A percentile compares a stretch with the other conserved stretches of the same genome.
These are phyloP conservation scores for Saturnispora kantuleensis DNA, from an alignment of 805 yeast species.

Conservation along the genomic window DNA sequence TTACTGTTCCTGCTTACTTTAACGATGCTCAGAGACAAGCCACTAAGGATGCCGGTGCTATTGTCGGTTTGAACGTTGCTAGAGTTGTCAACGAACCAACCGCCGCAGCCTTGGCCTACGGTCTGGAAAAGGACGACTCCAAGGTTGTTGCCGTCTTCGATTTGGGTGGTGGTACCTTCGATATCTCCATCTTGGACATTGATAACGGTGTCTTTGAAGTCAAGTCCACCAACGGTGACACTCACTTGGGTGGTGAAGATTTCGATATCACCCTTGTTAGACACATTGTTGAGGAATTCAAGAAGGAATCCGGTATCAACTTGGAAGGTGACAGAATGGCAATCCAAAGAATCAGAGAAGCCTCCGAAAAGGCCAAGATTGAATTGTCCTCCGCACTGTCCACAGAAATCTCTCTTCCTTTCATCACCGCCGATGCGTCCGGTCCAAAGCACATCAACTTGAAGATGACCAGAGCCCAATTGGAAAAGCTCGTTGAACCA, in stretches of 20 bases:
- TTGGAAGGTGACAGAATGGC: slow-evolving; percentile 42
- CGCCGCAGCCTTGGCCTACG: slow-evolving; percentile 92
- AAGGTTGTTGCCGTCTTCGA: slow-evolving; percentile 83
- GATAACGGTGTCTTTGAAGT: slow-evolving; percentile 98
- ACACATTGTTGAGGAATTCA: slow-evolving; percentile 50
- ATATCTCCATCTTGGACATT: slow-evolving; percentile 91
- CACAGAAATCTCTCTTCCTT: slow-evolving; percentile 61
- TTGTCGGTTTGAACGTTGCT: slow-evolving; percentile 85
- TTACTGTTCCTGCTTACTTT: slow-evolving; percentile 84
- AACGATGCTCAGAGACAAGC: slow-evolving; percentile 91
- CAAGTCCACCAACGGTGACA: slow-evolving; percentile 94
- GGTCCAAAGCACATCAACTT: slow-evolving; percentile 33
- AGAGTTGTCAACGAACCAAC: slow-evolving; percentile 89
- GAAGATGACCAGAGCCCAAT: slow-evolving; percentile 52
- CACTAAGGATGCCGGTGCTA: slow-evolving; percentile 95
- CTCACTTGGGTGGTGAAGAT: slow-evolving; percentile 90
- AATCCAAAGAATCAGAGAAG: slow-evolving; percentile 70
- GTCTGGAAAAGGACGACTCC: slow-evolving; percentile 64
- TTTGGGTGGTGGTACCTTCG: slow-evolving; percentile 98
- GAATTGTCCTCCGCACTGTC: slow-evolving; percentile 58
- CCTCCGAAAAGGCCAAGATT: slow-evolving; percentile 69
- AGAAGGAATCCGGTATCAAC: slow-evolving; percentile 45
- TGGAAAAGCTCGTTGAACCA: slow-evolving; percentile 57
- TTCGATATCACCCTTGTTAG: slow-evolving; percentile 82
- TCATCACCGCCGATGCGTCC: slow-evolving; percentile 41